Base-by-base conservation (phyloP, 1,284 basidiomycete species). In the Gymnopus androsaceus region DNA sequence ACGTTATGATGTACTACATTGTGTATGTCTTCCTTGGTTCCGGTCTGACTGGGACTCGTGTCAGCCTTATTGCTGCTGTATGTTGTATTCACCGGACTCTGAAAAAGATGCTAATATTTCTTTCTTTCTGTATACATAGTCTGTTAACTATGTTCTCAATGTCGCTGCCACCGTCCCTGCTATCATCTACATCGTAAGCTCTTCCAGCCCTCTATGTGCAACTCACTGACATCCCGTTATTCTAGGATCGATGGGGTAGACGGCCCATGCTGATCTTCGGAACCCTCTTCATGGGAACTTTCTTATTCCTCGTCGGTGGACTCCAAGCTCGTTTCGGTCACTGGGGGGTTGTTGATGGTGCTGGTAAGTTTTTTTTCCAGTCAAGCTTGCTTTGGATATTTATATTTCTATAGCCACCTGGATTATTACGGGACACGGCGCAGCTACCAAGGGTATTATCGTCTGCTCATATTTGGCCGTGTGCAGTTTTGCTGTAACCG, bases 1-100 rank as follows among this genome's bases (percentile, higher is more conserved):
- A 82, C 62, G 76, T 83, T 63, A 90, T 91, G 87, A 89, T 90
- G 87, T 83, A 89, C 73, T 89, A 89, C 67, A 85, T 90, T 61
- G 74, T 88, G 62, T 89, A 88, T 61, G 88, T 90, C 51, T 89
- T 91, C 74, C 77, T 87, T 63, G 85, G 86, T 54, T 88, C 89
- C 45, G 88, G 88, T 66, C 72, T 91, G 30, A 86, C 85, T 2
- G 88, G 88, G 33, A 77, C 78, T 40, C 83, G 85, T 36, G 81
- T 78, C 12, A 88, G 87, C 65, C 78, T 91, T 49, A 88, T 90
- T 63, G 88, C 89, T n/a, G 81, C 74, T 50, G 72, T 75, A 54
- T 46, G 71, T 66, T 1, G 11, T 51, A 3, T 47, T 36, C 21
- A 23, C 17, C 14, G 7, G n/a, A 3, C 23, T 3, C 12, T 3